These are phyloP conservation scores for Tubosaeta sp. DNA, from an alignment of 768 basidiomycete genomes.

Conservation along the genomic window DNA sequence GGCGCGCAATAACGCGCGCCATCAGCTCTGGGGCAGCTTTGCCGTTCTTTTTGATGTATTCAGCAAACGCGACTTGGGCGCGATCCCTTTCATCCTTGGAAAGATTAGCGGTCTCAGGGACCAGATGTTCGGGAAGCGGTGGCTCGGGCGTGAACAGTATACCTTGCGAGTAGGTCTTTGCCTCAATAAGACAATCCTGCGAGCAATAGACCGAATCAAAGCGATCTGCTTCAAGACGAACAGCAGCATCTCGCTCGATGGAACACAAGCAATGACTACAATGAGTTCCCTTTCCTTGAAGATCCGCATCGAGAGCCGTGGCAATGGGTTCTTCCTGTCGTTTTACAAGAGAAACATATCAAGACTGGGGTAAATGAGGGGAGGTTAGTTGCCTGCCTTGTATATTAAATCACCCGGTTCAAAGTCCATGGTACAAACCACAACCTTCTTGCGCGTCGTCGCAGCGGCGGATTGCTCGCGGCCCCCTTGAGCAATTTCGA, in stretches of 20 bases:
- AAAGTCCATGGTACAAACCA: slow-evolving; percentile 66
- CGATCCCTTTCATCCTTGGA: slow-evolving; percentile 43
- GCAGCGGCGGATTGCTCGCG: slow-evolving; percentile 10
- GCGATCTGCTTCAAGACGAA: slow-evolving; percentile 47
- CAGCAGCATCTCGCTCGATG: slow-evolving; percentile 43
- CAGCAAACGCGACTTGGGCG: slow-evolving; percentile 58
- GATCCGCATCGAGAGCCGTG: slow-evolving; percentile 64
- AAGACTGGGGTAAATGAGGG: background rate
- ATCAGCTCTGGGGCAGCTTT: slow-evolving; percentile 52
- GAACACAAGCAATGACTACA: slow-evolving; percentile 71
- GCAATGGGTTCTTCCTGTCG: slow-evolving; percentile 73
- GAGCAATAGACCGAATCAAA: slow-evolving; percentile 71
- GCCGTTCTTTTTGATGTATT: slow-evolving; percentile 48
- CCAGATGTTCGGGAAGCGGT: slow-evolving; percentile 46
- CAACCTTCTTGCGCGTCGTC: slow-evolving; percentile 43
- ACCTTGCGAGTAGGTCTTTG: slow-evolving; percentile 57
- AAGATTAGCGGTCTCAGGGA: slow-evolving; percentile 29
- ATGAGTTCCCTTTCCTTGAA: slow-evolving; percentile 62
- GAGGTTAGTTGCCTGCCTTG: slow-evolving; percentile 41
- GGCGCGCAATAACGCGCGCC: slow-evolving; percentile 68
- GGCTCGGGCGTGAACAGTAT: slow-evolving; percentile 69
- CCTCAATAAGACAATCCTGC: slow-evolving; percentile 52
- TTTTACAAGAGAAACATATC: slow-evolving; percentile 5
- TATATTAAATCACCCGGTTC: slow-evolving; percentile 72
- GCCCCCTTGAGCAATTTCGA: slow-evolving; percentile 22